These are phyloP conservation scores for Rhizophagus prolifer DNA, from an alignment of 192 early-diverging fungal species.

Conservation along the genomic window DNA sequence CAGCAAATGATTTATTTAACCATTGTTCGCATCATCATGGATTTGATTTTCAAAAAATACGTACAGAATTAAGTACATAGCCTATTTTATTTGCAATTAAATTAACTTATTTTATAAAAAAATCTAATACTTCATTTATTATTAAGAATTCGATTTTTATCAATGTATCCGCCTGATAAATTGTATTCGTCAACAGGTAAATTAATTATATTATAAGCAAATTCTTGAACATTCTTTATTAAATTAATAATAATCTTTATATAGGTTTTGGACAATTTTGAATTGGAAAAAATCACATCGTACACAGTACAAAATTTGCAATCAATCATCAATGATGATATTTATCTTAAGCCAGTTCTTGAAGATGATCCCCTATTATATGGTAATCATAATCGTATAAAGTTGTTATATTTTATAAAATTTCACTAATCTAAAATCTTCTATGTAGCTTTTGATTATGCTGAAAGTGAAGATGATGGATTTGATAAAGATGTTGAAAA, in stretches of 20 bases:
- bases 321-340: constrained; percentile 63
- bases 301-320: constrained; percentile 52
- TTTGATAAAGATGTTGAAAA: constrained; percentile 31
- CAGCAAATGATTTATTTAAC: constrained; percentile 54
- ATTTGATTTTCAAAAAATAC: constrained; percentile 65
- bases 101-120: not conserved
- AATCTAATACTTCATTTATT: not conserved
- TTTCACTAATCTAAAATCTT: not conserved
- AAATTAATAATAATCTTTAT: not conserved
- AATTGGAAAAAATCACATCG: constrained; percentile 28
- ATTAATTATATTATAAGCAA: not conserved
- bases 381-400: constrained; percentile 31
- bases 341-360: constrained; percentile 62
- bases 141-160: constrained; percentile 85
- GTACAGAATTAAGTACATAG: constrained; percentile 37
- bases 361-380: constrained; percentile 69
- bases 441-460: constrained; percentile 59
- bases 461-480: constrained; percentile 62
- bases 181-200: constrained; percentile 56
- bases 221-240: not conserved
- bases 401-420: not conserved
- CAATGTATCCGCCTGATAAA: constrained; percentile 77
- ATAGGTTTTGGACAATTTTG: constrained; percentile 12
- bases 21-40: constrained; percentile 59
- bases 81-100: not conserved